Evolutionary conservation across 192 early-diverging fungal genomes (phyloP).

Genomic region (Chytriomyces sp.): DNA sequence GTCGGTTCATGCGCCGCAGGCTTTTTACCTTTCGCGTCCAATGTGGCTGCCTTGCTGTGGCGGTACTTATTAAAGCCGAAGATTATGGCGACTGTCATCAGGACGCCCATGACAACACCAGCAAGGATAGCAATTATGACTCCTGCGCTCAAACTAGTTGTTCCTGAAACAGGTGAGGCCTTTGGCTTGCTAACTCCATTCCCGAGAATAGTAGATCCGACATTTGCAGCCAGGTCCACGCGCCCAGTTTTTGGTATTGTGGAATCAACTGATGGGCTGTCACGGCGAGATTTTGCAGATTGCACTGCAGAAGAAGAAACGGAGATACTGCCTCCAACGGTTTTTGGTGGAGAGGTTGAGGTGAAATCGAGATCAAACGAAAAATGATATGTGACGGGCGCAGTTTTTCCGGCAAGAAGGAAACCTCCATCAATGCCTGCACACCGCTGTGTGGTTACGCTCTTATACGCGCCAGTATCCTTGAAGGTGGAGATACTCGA

Average conservation of each 20-base stretch:
- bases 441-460: not conserved
- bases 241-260: not conserved
- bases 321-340: not conserved
- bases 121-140: too few relatives aligned
- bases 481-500: not conserved
- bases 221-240: not conserved
- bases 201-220: not conserved
- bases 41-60: too few relatives aligned
- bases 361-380: not conserved
- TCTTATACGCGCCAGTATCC: not conserved
- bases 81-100: too few relatives aligned
- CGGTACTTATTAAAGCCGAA: too few relatives aligned
- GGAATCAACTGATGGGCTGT: not conserved
- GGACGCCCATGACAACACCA: too few relatives aligned
- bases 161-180: too few relatives aligned
- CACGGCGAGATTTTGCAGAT: not conserved
- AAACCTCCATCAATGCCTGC: not conserved
- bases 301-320: not conserved
- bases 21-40: too few relatives aligned
- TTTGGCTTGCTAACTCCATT: too few relatives aligned
- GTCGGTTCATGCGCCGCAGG: too few relatives aligned
- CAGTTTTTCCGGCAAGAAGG: not conserved
- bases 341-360: not conserved
- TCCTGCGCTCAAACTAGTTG: too few relatives aligned
- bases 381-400: not conserved